phyloP scores from a whole-genome alignment of 352 stramenopile species.

The Globisporangium heterothallicum region DNA sequence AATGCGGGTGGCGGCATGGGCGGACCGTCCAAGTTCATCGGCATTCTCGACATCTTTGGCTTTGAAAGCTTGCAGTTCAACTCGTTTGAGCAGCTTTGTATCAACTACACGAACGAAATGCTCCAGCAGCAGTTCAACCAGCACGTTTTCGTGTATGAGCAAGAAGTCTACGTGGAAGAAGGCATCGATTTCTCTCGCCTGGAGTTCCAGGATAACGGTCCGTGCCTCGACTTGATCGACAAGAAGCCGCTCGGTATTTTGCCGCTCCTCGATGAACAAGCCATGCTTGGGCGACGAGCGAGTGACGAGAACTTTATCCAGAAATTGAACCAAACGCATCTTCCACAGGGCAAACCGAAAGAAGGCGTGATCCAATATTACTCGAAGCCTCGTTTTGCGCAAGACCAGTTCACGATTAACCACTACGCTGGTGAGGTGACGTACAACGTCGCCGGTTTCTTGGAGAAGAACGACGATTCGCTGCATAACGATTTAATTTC shows the following conservation, averaged over 20 bases:
- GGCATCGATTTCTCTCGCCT: slow-evolving; percentile 90
- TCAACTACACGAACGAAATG: slow-evolving; percentile 97
- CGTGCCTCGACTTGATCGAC: slow-evolving; percentile 91
- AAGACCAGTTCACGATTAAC: slow-evolving; percentile 94
- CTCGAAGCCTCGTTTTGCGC: slow-evolving; percentile 82
- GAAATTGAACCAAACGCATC: slow-evolving; percentile 88
- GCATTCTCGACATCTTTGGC: slow-evolving; percentile 96
- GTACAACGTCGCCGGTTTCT: slow-evolving; percentile 94
- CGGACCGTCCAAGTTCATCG: slow-evolving; percentile 86
- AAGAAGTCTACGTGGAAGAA: slow-evolving; percentile 97
- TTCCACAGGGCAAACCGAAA: slow-evolving; percentile 69
- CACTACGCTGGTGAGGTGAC: slow-evolving; percentile 96
- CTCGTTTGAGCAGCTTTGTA: slow-evolving; percentile 95
- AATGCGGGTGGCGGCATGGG: slow-evolving; percentile 9
- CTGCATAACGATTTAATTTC: slow-evolving; percentile 89
- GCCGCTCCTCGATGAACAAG: slow-evolving; percentile 94
- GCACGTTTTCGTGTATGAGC: slow-evolving; percentile 96
- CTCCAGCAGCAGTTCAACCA: slow-evolving; percentile 94
- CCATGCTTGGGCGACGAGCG: slow-evolving; percentile 87
- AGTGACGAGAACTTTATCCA: slow-evolving; percentile 91
- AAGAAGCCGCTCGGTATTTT: slow-evolving; percentile 92
- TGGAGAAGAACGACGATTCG: slow-evolving; percentile 98
- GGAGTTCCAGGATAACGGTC: slow-evolving; percentile 92
- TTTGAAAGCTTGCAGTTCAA: slow-evolving; percentile 94
- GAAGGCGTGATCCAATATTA: slow-evolving; percentile 79